A percentile compares a stretch with the other conserved stretches of the same genome.
Conservation (phyloP, 352 stramenopile species). For the Hyaloperonospora brassicae region DNA sequence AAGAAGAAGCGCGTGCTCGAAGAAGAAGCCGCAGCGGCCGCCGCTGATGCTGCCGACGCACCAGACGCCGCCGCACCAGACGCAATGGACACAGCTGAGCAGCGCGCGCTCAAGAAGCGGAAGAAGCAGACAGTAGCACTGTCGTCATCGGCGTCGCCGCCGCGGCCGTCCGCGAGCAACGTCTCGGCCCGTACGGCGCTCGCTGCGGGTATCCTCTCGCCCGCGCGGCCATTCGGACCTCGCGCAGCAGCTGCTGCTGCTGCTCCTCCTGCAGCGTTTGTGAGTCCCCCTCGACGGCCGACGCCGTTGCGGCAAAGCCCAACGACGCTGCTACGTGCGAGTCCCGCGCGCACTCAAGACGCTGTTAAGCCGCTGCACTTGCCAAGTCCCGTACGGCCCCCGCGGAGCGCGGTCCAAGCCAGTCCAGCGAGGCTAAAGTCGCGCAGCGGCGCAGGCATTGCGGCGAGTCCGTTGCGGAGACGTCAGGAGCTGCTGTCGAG, state of each 20-base stretch:
- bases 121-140: conserved; percentile 10
- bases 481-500: conserved; percentile 31
- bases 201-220: conserved; percentile 18
- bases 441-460: conserved; percentile 9
- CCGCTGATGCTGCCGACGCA: no score
- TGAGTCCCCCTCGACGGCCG: conserved; percentile 18
- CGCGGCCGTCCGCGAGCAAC: conserved; percentile 1
- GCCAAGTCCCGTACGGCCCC: conserved; percentile 26
- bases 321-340: conserved; percentile 14
- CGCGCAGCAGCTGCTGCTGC: conserved; percentile 3
- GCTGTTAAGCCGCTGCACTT: conserved; percentile 20
- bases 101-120: conserved; percentile 20
- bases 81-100: conserved; percentile 9
- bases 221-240: conserved; percentile 9
- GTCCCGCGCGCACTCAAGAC: conserved; percentile 11
- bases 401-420: conserved; percentile 9
- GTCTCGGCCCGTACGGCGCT: conserved; percentile 5
- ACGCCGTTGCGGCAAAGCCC: conserved; percentile 20
- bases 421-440: conserved; percentile 19
- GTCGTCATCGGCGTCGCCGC: not conserved
- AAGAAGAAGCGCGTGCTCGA: conserved; percentile 54
- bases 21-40: conserved; percentile 15
- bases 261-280: conserved; percentile 9
- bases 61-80: not conserved
- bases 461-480: conserved; percentile 25